A percentile compares a stretch with the other conserved stretches of the same genome.
These are phyloP conservation scores for Nannochloris sp. DNA, from an alignment of 139 green algal genomes.

Conservation along the genomic window DNA sequence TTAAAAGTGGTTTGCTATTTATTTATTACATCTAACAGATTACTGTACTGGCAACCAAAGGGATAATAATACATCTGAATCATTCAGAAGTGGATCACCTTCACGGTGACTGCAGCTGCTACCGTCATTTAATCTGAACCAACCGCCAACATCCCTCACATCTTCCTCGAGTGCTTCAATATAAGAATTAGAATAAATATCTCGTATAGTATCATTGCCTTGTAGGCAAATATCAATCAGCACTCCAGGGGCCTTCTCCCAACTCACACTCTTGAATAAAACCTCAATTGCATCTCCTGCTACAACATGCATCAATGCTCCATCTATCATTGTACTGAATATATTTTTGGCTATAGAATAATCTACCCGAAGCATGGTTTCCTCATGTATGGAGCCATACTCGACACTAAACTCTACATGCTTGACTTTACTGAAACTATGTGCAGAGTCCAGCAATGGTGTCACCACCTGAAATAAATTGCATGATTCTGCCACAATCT, in stretches of 20 bases:
- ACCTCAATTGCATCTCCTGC: constrained; percentile 18
- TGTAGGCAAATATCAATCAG: constrained; percentile 6
- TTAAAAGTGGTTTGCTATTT: not conserved
- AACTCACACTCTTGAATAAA: constrained; percentile 3
- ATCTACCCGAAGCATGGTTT: too few species aligned
- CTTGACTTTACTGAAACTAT: not conserved
- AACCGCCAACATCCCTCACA: not conserved
- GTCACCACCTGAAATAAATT: not conserved
- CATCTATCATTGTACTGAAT: constrained; percentile 2
- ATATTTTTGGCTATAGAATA: too few species aligned
- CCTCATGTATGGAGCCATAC: too few species aligned
- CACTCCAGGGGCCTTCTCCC: constrained; percentile 13
- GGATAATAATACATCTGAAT: too few species aligned
- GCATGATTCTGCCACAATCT: not conserved
- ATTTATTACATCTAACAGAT: not conserved
- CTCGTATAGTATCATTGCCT: not conserved
- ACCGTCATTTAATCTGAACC: not conserved
- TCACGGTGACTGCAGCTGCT: too few species aligned
- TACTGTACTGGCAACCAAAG: not conserved
- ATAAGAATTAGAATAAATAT: not conserved
- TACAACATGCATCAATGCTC: constrained; percentile 12
- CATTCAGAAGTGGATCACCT: too few species aligned
- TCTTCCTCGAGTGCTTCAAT: not conserved
- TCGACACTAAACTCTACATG: not conserved
- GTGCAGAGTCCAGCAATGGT: not conserved